Conservation (phyloP, 371 early-diverging fungal species). For the Mortierella sp. region DNA sequence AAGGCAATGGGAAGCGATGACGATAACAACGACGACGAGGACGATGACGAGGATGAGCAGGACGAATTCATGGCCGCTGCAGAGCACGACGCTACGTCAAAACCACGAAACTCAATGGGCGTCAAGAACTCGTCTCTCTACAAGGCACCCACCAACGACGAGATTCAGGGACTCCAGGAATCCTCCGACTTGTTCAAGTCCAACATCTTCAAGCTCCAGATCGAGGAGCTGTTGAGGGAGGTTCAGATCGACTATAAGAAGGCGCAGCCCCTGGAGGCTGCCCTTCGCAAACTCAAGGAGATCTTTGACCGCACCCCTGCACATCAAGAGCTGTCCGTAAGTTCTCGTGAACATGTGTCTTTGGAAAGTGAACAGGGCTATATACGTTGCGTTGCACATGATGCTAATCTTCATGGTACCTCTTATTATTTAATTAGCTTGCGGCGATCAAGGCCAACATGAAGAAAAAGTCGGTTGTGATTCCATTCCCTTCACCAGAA, state of each 20-base stretch:
- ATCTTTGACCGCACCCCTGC: slow-evolving; percentile 68
- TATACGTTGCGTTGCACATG: not conserved
- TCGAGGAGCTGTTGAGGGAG: slow-evolving; percentile 89
- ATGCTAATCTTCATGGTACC: not conserved
- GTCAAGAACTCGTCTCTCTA: slow-evolving; percentile 48
- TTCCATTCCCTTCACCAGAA: slow-evolving; percentile 83
- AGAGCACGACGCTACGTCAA: slow-evolving; percentile 56
- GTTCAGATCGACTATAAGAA: slow-evolving; percentile 75
- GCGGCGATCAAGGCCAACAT: slow-evolving; percentile 62
- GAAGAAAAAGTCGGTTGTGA: slow-evolving; percentile 66
- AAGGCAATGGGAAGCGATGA: slow-evolving; percentile 38
- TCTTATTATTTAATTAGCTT: slow-evolving; percentile 47
- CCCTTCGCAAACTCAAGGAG: slow-evolving; percentile 76
- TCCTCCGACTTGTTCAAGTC: slow-evolving; percentile 89
- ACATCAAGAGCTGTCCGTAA: slow-evolving; percentile 65
- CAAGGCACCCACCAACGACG: slow-evolving; percentile 80
- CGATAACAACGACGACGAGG: slow-evolving; percentile 28
- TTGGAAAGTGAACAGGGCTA: not conserved
- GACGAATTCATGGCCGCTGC: slow-evolving; percentile 60
- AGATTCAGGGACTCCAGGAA: slow-evolving; percentile 87
- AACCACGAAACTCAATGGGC: slow-evolving; percentile 40
- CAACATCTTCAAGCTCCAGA: slow-evolving; percentile 93
- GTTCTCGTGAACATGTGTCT: not conserved
- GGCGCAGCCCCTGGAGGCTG: slow-evolving; percentile 78
- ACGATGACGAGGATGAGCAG: slow-evolving; percentile 43